Evolutionary conservation across 352 stramenopile genomes (phyloP).

Genomic region (Pythium insidiosum): DNA sequence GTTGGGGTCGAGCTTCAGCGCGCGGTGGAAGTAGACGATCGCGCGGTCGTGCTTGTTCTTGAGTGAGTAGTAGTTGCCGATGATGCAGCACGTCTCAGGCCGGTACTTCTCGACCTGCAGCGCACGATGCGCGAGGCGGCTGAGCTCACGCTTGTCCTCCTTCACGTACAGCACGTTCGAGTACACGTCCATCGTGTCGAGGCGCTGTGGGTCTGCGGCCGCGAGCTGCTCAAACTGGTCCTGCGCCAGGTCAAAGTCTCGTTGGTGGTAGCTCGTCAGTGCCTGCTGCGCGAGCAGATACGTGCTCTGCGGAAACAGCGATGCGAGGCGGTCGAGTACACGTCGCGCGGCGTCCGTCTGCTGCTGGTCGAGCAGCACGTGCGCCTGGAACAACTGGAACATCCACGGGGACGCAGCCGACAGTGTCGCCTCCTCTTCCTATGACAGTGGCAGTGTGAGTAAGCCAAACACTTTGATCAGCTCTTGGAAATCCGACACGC

Average conservation of each 20-base stretch:
- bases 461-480: neutral
- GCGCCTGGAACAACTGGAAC: conserved; percentile 80
- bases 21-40: conserved; percentile 95
- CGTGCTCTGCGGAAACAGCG: conserved; percentile 55
- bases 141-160: conserved; percentile 82
- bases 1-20: conserved; percentile 91
- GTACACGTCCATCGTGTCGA: conserved; percentile 83
- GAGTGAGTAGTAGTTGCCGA: conserved; percentile 88
- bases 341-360: conserved; percentile 56
- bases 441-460: neutral
- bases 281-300: conserved; percentile 75
- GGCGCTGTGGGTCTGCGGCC: conserved; percentile 53
- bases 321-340: conserved; percentile 38
- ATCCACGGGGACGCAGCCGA: conserved; percentile 58
- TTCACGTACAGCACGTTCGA: conserved; percentile 86
- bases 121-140: conserved; percentile 86
- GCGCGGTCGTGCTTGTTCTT: conserved; percentile 94
- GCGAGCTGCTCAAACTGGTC: conserved; percentile 64
- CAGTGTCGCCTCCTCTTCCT: conserved; percentile 56
- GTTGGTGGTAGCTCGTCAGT: conserved; percentile 73
- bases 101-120: conserved; percentile 95
- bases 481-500: too few species aligned
- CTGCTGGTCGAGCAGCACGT: conserved; percentile 70
- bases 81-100: conserved; percentile 97
- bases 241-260: conserved; percentile 76